Conservation (phyloP, 139 green algal species). For the Parachlorella kessleri region DNA sequence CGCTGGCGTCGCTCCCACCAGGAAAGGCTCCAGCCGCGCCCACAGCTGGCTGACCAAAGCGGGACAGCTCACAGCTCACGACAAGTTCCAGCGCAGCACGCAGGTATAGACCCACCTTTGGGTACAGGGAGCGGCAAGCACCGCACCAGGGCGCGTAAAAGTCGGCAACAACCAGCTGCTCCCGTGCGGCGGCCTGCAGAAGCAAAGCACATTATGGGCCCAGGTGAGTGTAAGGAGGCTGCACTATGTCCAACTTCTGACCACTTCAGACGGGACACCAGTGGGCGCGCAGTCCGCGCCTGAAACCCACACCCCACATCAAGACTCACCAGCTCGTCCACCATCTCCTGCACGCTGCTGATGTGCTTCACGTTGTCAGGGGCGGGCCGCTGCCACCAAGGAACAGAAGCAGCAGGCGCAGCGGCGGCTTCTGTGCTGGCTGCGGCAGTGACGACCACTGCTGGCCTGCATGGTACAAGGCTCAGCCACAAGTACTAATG, state of each 20-base stretch:
- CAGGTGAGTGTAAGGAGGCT: no score
- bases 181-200: constrained; percentile 5
- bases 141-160: constrained; percentile 93
- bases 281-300: no score
- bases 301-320: no score
- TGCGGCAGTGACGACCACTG: no score
- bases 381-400: constrained; percentile 69
- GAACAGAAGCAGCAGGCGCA: background rate
- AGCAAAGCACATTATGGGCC: no score
- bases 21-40: background rate
- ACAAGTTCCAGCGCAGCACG: no score
- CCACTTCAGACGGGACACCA: no score
- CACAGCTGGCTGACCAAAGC: background rate
- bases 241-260: no score
- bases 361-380: constrained; percentile 76
- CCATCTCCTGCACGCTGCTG: constrained; percentile 73
- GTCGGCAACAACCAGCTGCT: constrained; percentile 87
- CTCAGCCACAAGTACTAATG: no score
- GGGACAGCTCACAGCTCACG: background rate
- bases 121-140: constrained; percentile 89
- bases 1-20: background rate
- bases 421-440: no score
- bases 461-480: no score
- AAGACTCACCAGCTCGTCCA: constrained; percentile 74
- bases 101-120: constrained; percentile 67